phyloP scores from a whole-genome alignment of 2,329 filamentous ascomycete species.

The Verticillium longisporum region DNA sequence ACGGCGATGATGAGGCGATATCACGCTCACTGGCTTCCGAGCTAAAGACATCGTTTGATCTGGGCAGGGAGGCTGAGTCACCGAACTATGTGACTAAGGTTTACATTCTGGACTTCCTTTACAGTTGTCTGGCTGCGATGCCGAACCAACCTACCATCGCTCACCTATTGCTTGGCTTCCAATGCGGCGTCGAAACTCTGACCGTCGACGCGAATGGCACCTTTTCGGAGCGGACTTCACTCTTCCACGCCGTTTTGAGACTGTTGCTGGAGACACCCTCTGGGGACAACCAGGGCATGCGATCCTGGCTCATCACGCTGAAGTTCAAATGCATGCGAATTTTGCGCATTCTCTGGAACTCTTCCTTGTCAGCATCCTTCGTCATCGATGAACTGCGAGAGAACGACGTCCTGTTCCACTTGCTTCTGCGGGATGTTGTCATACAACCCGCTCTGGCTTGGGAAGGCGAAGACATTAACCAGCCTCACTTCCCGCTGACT shows the following conservation, averaged over 20 bases:
- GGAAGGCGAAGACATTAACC: constrained; percentile 58
- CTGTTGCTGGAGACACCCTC: constrained; percentile 66
- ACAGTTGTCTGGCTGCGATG: constrained; percentile 68
- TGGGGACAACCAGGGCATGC: constrained; percentile 52
- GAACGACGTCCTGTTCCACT: constrained; percentile 71
- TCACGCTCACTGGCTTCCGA: constrained; percentile 65
- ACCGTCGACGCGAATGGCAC: constrained; percentile 61
- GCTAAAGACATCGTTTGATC: constrained; percentile 62
- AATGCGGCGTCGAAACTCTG: constrained; percentile 64
- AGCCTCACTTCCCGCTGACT: constrained; percentile 61
- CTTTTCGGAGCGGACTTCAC: constrained; percentile 64
- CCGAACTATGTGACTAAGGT: constrained; percentile 76
- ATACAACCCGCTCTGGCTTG: constrained; percentile 64
- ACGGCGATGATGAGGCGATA: constrained; percentile 75
- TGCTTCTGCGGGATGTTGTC: constrained; percentile 66
- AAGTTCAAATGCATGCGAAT: constrained; percentile 66
- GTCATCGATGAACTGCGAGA: constrained; percentile 74
- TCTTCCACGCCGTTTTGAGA: constrained; percentile 76
- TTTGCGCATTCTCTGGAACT: constrained; percentile 75
- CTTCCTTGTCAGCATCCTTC: constrained; percentile 67
- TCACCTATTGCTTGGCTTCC: constrained; percentile 84
- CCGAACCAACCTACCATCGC: constrained; percentile 79
- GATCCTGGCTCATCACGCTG: constrained; percentile 62
- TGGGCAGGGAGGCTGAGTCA: constrained; percentile 62
- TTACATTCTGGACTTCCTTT: constrained; percentile 79